Conservation (phyloP, 768 basidiomycete genomes). For the Fibroporia radiculosa region DNA sequence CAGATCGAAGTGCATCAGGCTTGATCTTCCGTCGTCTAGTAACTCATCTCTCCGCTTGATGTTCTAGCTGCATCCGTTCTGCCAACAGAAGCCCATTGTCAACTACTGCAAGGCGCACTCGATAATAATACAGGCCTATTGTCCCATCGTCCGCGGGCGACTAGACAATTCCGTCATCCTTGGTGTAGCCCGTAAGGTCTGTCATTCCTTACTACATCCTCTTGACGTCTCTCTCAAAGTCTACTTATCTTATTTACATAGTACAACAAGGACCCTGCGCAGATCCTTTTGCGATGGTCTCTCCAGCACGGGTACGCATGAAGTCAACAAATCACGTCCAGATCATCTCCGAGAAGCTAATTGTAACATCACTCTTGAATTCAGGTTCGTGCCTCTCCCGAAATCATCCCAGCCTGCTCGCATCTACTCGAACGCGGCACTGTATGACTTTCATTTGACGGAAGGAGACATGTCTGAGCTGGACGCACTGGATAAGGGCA, state of each 20-base stretch:
- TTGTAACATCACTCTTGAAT: background rate
- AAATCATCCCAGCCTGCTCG: constrained; percentile 37
- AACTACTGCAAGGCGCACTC: constrained; percentile 43
- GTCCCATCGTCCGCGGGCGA: constrained; percentile 53
- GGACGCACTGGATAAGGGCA: constrained; percentile 37
- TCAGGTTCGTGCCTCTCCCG: constrained; percentile 39
- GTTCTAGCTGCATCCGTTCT: constrained; percentile 66
- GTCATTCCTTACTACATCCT: background rate
- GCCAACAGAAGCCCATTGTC: constrained; percentile 78
- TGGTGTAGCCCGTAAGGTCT: constrained; percentile 43
- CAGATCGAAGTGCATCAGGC: constrained; percentile 62
- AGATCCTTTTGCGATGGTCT: constrained; percentile 85
- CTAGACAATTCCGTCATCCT: constrained; percentile 44
- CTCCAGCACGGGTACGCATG: constrained; percentile 68
- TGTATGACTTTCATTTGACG: constrained; percentile 40
- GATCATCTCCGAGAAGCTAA: background rate
- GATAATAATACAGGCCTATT: constrained; percentile 38
- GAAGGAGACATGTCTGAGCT: constrained; percentile 37
- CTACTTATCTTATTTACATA: constrained; percentile 19
- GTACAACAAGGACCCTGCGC: constrained; percentile 61
- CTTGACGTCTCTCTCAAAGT: background rate
- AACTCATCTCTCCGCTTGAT: background rate
- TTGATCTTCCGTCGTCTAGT: background rate
- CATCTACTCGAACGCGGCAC: constrained; percentile 35
- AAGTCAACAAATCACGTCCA: background rate